Percentiles rank a stretch among this genome's conserved stretches.
Conservation (phyloP, 257 asterid species). For the Thymus quinquecostatus region DNA sequence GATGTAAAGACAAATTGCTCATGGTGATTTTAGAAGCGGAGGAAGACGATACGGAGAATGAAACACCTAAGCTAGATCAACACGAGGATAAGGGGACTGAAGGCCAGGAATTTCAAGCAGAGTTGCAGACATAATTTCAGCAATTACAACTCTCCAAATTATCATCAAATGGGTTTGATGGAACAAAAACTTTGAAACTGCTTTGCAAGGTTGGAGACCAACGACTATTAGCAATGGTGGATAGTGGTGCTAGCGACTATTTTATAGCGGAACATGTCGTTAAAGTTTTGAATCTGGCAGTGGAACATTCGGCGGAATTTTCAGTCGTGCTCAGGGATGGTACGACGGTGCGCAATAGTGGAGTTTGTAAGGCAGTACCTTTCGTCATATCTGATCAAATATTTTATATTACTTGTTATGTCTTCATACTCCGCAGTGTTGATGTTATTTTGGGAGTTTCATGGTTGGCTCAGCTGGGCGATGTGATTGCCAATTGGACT, state of each 20-base stretch:
- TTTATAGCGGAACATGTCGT: not conserved
- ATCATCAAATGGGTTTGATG: not conserved
- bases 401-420: not conserved
- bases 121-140: not conserved
- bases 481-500: not conserved
- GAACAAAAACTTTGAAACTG: not conserved
- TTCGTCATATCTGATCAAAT: not conserved
- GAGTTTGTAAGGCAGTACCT: not conserved
- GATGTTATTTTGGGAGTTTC: not conserved
- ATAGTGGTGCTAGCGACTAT: not conserved
- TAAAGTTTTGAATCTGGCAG: not conserved
- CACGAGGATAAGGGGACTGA: no score
- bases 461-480: not conserved
- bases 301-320: not conserved
- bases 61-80: no score
- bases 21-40: not conserved
- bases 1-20: not conserved
- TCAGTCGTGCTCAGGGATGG: not conserved
- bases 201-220: not conserved
- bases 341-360: not conserved
- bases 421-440: not conserved
- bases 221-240: not conserved
- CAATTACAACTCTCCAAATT: not conserved
- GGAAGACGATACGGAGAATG: no score
- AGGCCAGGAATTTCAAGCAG: not conserved